Evolutionary conservation across 306 rosid genomes (phyloP), one percentile per base, ranked within the genome.

Genomic region (Ammopiptanthus mongolicus): DNA sequence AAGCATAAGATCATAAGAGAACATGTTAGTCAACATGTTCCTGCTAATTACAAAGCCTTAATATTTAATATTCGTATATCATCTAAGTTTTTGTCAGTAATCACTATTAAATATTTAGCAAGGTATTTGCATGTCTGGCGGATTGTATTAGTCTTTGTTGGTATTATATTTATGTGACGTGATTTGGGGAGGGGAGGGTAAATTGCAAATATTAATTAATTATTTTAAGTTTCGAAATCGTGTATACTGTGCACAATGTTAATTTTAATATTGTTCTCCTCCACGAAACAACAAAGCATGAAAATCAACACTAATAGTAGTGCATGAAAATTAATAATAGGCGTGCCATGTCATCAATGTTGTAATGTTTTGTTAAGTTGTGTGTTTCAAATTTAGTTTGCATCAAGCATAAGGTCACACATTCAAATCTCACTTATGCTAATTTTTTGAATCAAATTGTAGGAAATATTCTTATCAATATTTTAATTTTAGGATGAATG

Each of bases 11-110:
- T 50, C 15, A 21, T 42, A 9, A 2, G 9, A 50, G 36, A 80
- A 70, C 71, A 29, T 62, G 85, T 36, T 44, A 31, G 65, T 55
- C 60, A 48, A 75, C 19, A 34, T 75, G 47, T 75, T 83, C 50
- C 31, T 41, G 50, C 70, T 37, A 51, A 64, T 52, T 33, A 57
- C 78, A 31, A 52, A 14, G 42, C 18, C 29, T 10, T 36, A 28
- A 47, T 15, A 25, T 15, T 47, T 60, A 51, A 47, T 8, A 23
- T 66, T 46, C 6, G 19, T 53, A 21, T 53, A 36, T 37, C 39
- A 33, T 47, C 17, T 11, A n/a, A n/a, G n/a, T n/a, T n/a, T n/a
- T n/a, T n/a, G n/a, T n/a, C n/a, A n/a, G n/a, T n/a, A n/a, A n/a
- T n/a, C n/a, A n/a, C n/a, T n/a, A n/a, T n/a, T n/a, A n/a, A n/a